phyloP scores from a whole-genome alignment of 1,284 basidiomycete species.

The Amylostereum chailletii region DNA sequence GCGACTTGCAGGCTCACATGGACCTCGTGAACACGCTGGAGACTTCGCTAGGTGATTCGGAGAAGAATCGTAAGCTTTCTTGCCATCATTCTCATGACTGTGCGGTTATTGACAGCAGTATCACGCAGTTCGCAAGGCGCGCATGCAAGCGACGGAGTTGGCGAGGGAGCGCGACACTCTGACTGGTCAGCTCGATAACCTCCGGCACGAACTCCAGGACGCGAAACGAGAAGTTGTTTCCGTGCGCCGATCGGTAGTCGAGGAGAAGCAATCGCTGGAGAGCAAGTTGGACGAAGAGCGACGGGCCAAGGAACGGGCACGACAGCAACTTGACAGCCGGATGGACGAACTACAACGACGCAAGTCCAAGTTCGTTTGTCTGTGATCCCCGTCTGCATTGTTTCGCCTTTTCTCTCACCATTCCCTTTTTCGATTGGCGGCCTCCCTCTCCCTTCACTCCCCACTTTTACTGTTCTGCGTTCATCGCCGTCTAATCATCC shows the following conservation, averaged over 20 bases:
- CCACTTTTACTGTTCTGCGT: too few species aligned
- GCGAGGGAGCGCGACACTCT: slow-evolving; percentile 76
- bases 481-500: too few species aligned
- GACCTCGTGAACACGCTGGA: slow-evolving; percentile 81
- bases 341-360: slow-evolving; percentile 77
- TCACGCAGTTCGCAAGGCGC: slow-evolving; percentile 72
- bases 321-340: slow-evolving; percentile 74
- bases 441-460: too few species aligned
- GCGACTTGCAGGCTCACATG: slow-evolving; percentile 85
- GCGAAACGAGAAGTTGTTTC: slow-evolving; percentile 70
- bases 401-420: too few species aligned
- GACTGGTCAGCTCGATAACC: slow-evolving; percentile 49
- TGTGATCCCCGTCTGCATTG: slow-evolving; percentile 28
- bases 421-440: too few species aligned
- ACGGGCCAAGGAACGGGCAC: slow-evolving; percentile 72
- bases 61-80: slow-evolving; percentile 72
- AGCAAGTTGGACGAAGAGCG: slow-evolving; percentile 76
- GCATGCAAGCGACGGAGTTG: slow-evolving; percentile 82
- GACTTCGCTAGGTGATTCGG: slow-evolving; percentile 78
- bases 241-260: slow-evolving; percentile 70
- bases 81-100: slow-evolving; percentile 6
- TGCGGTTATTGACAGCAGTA: slow-evolving; percentile 8
- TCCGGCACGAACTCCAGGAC: slow-evolving; percentile 65
- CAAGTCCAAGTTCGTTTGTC: slow-evolving; percentile 80
- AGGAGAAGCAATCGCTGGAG: slow-evolving; percentile 80